Evolutionary conservation across 2,329 filamentous ascomycete species (phyloP).

Genomic region (Talaromyces verruculosus): DNA sequence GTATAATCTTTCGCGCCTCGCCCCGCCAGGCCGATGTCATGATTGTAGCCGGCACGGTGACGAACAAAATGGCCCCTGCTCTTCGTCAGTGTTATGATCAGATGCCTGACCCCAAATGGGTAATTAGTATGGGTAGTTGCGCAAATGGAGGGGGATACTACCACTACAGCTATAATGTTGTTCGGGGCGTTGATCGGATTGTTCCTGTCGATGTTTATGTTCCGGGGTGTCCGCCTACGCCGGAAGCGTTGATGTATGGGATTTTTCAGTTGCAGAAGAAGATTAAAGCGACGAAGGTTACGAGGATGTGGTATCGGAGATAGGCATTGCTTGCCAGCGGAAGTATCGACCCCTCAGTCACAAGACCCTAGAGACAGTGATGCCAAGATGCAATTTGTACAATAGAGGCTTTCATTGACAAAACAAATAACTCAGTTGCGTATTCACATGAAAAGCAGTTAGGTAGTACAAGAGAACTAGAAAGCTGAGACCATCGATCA

Average conservation of each 20-base stretch:
- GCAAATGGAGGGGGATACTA: slow-evolving; percentile 85
- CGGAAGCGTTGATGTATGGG: slow-evolving; percentile 56
- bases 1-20: slow-evolving; percentile 87
- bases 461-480: not conserved
- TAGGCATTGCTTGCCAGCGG: slow-evolving; percentile 27
- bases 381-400: not conserved
- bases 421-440: not conserved
- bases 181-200: slow-evolving; percentile 72
- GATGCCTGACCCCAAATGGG: slow-evolving; percentile 90
- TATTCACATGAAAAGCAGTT: not conserved
- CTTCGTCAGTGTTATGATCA: slow-evolving; percentile 90
- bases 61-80: slow-evolving; percentile 94
- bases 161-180: slow-evolving; percentile 79
- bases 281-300: slow-evolving; percentile 58
- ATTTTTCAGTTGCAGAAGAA: slow-evolving; percentile 77
- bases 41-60: slow-evolving; percentile 90
- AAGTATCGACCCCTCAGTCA: not conserved
- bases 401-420: not conserved
- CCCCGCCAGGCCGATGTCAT: slow-evolving; percentile 87
- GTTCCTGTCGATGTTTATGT: slow-evolving; percentile 80
- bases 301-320: slow-evolving; percentile 57
- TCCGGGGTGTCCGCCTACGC: slow-evolving; percentile 64
- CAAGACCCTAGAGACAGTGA: not conserved
- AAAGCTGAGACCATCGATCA: not conserved
- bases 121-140: slow-evolving; percentile 80